Percentiles rank a stretch among this genome's conserved stretches.
Conservation (phyloP, 371 early-diverging fungal genomes). For the Lichtheimia corymbifera region DNA sequence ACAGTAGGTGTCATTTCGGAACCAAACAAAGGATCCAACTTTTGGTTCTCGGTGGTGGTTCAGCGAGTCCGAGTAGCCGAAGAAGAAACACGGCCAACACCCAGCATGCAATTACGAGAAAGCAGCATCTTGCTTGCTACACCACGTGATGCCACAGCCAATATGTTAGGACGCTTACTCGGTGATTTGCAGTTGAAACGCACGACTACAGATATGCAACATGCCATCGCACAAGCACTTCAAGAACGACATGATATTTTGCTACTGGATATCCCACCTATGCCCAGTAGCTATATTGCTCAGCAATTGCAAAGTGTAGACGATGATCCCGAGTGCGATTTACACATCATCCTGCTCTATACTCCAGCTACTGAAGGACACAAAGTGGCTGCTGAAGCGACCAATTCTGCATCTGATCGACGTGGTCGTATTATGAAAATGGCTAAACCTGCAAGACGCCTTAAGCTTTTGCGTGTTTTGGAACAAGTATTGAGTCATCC, state of each 20-base stretch:
- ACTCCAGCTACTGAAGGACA: conserved; percentile 50
- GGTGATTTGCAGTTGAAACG: conserved; percentile 31
- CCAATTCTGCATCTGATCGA: conserved; percentile 40
- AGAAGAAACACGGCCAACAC: conserved; percentile 14
- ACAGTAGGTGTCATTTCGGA: conserved; percentile 52
- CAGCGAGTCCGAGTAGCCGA: conserved; percentile 25
- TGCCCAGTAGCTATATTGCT: conserved; percentile 34
- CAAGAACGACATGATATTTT: conserved; percentile 42
- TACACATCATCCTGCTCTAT: conserved; percentile 45
- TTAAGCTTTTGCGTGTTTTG: conserved; percentile 44
- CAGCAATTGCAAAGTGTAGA: conserved; percentile 47
- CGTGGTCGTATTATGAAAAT: conserved; percentile 50
- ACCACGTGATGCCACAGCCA: conserved; percentile 31
- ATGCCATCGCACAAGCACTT: conserved; percentile 41
- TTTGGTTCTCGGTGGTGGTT: conserved; percentile 54
- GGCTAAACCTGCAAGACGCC: conserved; percentile 59
- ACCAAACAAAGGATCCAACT: conserved; percentile 57
- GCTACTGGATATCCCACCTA: conserved; percentile 46
- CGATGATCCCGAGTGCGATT: conserved; percentile 47
- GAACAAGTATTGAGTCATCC: conserved; percentile 35
- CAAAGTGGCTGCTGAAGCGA: conserved; percentile 43
- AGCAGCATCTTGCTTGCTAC: conserved; percentile 43
- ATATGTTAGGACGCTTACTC: conserved; percentile 39
- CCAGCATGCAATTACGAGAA: conserved; percentile 18
- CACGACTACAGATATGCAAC: conserved; percentile 32